phyloP scores from a whole-genome alignment of 139 green algal species.

The Micractinium conductrix region DNA sequence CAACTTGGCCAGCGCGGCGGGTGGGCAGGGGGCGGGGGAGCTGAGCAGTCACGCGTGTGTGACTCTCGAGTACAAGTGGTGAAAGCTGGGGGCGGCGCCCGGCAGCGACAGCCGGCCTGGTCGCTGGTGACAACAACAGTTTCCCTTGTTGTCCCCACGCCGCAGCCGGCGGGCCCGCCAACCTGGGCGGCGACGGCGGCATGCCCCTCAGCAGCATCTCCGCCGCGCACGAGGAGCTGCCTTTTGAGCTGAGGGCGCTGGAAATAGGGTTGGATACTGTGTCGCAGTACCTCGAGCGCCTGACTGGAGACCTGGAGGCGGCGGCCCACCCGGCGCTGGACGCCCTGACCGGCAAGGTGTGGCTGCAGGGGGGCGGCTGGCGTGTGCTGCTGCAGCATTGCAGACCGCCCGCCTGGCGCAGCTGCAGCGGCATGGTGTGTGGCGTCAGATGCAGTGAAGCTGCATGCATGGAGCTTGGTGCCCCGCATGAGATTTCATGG shows the following conservation, averaged over 20 bases:
- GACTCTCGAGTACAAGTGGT: no score
- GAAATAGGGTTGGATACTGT: slow-evolving; percentile 66
- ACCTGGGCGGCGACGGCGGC: background rate
- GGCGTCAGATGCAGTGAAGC: no score
- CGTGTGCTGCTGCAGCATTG: background rate
- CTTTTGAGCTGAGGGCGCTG: slow-evolving; percentile 71
- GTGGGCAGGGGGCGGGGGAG: background rate
- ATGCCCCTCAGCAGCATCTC: slow-evolving; percentile 6
- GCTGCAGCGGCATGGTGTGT: no score
- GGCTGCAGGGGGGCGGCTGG: background rate
- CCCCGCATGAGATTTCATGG: no score
- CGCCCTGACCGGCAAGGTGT: slow-evolving; percentile 82
- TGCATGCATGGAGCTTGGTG: no score
- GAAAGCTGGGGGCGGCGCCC: no score
- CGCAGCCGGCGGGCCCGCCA: background rate
- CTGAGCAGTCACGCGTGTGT: no score
- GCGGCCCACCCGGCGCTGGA: slow-evolving; percentile 88
- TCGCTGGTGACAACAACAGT: no score
- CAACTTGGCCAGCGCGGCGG: background rate
- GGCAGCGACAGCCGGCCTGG: no score
- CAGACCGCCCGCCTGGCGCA: no score
- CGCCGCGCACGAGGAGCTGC: slow-evolving; percentile 35
- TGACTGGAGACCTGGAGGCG: slow-evolving; percentile 84
- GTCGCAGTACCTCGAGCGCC: slow-evolving; percentile 66
- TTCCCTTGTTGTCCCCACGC: background rate